Base-by-base conservation (phyloP, 2,329 filamentous ascomycete genomes). In the Alternaria incomplexa region DNA sequence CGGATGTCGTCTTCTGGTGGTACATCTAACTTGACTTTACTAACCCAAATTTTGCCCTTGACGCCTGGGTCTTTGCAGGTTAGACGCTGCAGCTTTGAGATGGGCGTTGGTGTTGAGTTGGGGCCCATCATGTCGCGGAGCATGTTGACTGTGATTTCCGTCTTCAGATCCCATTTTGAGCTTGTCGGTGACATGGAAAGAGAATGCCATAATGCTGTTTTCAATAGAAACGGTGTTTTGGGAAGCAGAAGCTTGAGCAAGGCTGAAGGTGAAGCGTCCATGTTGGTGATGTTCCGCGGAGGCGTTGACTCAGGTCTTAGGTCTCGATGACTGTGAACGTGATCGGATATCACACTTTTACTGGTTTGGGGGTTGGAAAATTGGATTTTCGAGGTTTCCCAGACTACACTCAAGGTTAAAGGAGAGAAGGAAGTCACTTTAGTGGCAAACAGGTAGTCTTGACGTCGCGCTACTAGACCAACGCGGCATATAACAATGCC, bases 1-100 rank as follows among this genome's bases (percentile, higher is more conserved):
- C 86, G 81, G 2, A 70, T 62, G 45, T 83, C 81, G 47, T 86
- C 71, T 74, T 85, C 84, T 0, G 87, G 83, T 0, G 90, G 91
- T 3, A 82, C 81, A 0, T 88, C 86, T 15, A 93, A 82, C 0
- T 85, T 87, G 45, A 91, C 89, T 58, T 88, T 91, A 71, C 89
- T 90, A 23, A 97, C 85, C 94, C 94, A 97, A 67, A 96, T 88
- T 47, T 87, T 87, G 4, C 93, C 93, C 75, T 92, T 93, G 74
- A 96, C 83, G 0, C 88, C 89, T 0, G 86, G 86, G 57, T 91
- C 90, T 61, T 84, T 87, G 47, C 87, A 81, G 1, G 87, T 86
- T n/a, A 87, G 71, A 45, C 81, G 82, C 79, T 97, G 95, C 7
- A 72, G 48, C 51, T 77, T 76, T 1, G 72, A 68, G n/a, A 80